Conservation (phyloP, 179 eudicot species). For the Camellia oleifera region DNA sequence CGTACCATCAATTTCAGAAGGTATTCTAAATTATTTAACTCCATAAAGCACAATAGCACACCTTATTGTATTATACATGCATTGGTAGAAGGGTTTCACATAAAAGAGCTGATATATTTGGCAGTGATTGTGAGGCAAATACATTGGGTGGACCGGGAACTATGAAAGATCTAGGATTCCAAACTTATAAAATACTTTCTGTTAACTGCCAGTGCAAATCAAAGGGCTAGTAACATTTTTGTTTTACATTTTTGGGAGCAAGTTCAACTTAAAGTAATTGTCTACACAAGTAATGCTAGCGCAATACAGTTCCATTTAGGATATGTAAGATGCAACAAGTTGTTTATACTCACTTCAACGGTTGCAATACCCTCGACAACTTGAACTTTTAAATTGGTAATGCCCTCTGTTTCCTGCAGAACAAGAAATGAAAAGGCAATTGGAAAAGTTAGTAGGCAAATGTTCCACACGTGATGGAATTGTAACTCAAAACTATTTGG, state of each 20-base stretch:
- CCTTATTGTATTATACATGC: no score
- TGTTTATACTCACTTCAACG: slow-evolving; percentile 61
- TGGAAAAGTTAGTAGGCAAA: not conserved
- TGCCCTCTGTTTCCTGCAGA: slow-evolving; percentile 72
- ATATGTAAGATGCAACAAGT: slow-evolving; percentile 4
- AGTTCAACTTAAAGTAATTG: not conserved
- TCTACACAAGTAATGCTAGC: not conserved
- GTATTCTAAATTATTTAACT: no score
- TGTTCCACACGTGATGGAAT: not conserved
- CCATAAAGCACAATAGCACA: not conserved
- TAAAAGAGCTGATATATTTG: not conserved
- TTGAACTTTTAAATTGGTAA: slow-evolving; percentile 59
- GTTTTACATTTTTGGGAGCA: not conserved
- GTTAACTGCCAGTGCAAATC: not conserved
- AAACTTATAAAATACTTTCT: not conserved
- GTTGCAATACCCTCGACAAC: slow-evolving; percentile 82
- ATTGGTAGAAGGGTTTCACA: not conserved
- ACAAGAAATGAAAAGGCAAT: not conserved
- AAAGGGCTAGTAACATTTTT: not conserved
- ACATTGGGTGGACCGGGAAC: not conserved
- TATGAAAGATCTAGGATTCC: not conserved
- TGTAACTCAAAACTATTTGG: no score
- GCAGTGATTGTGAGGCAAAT: not conserved
- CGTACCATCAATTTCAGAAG: no score
- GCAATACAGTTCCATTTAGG: not conserved